A percentile compares a stretch with the other conserved stretches of the same genome.
Evolutionary conservation across 768 basidiomycete species (phyloP).

Genomic region (Nidularia pulvinata): DNA sequence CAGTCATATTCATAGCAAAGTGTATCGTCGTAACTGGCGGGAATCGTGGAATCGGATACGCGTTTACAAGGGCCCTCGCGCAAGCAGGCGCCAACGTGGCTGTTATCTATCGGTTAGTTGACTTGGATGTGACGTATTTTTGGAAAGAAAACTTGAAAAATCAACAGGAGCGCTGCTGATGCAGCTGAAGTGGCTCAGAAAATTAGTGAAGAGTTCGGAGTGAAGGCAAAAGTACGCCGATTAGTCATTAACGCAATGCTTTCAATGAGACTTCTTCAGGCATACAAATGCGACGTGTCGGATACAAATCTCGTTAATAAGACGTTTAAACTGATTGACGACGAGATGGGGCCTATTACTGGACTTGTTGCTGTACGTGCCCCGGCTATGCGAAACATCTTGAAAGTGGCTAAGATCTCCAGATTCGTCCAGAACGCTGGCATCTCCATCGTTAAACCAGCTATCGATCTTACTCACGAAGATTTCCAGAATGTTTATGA

Average conservation of each 20-base stretch:
- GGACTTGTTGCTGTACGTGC: constrained; percentile 55
- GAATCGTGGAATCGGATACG: constrained; percentile 60
- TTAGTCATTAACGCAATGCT: no score
- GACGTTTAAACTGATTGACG: constrained; percentile 45
- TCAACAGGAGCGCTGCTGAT: constrained; percentile 38
- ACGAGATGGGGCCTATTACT: constrained; percentile 43
- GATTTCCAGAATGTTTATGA: constrained; percentile 57
- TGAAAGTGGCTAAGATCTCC: neutral
- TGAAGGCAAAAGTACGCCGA: constrained; percentile 34
- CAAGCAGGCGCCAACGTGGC: constrained; percentile 57
- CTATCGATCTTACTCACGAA: constrained; percentile 49
- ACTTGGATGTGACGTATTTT: neutral
- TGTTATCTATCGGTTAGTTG: constrained; percentile 52
- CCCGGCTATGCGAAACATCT: neutral
- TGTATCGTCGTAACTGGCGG: constrained; percentile 63
- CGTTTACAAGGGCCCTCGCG: constrained; percentile 51
- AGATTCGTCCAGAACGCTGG: constrained; percentile 49
- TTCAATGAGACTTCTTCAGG: constrained; percentile 25
- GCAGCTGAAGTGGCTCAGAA: constrained; percentile 46
- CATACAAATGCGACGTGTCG: constrained; percentile 63
- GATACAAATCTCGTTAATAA: constrained; percentile 38
- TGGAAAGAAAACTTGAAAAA: neutral
- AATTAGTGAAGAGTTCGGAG: constrained; percentile 44
- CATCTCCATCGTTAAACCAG: constrained; percentile 61
- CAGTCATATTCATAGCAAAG: constrained; percentile 26